Percentiles rank a stretch among this genome's conserved stretches.
These are phyloP conservation scores for Pueraria montana DNA, from an alignment of 306 rosid genomes.

Conservation along the genomic window DNA sequence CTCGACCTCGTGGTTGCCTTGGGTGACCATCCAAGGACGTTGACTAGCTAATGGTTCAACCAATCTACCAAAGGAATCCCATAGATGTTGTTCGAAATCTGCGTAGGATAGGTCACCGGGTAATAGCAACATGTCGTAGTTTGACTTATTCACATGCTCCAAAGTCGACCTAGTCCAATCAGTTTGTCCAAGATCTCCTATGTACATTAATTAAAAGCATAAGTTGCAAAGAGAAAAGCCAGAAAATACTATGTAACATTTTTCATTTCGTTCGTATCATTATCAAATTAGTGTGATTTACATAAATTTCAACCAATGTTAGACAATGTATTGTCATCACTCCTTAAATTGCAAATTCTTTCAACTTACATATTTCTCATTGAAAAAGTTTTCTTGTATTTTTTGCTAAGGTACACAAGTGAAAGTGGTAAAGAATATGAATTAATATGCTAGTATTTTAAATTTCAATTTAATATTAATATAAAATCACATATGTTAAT, in stretches of 20 bases:
- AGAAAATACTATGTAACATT: not conserved
- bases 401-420: too few species aligned
- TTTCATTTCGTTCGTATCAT: too few species aligned
- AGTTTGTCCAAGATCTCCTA: conserved; percentile 95
- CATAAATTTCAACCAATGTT: too few species aligned
- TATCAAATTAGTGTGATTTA: too few species aligned
- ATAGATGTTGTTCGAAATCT: conserved; percentile 46
- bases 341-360: too few species aligned
- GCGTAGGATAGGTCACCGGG: conserved; percentile 92
- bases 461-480: too few species aligned
- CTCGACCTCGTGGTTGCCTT: conserved; percentile 87
- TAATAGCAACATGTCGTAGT: conserved; percentile 76
- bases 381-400: too few species aligned
- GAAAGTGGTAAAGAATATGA: too few species aligned
- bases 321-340: too few species aligned
- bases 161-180: conserved; percentile 80
- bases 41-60: conserved; percentile 81
- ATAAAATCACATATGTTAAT: not conserved
- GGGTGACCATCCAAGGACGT: conserved; percentile 97
- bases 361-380: too few species aligned
- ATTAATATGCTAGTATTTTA: too few species aligned
- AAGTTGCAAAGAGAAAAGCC: not conserved
- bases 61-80: conserved; percentile 88
- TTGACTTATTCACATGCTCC: conserved; percentile 58
- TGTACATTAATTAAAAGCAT: not conserved